phyloP scores from a whole-genome alignment of 768 basidiomycete species.

The Mycena capillaripes region DNA sequence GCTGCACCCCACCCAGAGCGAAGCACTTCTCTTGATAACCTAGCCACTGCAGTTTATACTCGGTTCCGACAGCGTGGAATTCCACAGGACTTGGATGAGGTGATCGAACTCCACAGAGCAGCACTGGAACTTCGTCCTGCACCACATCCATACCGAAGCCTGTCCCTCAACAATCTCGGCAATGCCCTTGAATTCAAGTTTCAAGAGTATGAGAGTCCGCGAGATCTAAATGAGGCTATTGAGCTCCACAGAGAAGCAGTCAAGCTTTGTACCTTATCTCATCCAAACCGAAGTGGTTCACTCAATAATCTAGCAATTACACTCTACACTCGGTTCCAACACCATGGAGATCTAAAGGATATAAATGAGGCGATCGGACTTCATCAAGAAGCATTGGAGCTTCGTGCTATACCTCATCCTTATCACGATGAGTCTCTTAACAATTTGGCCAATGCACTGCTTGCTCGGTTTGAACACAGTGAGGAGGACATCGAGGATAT shows the following conservation, averaged over 20 bases:
- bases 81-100: slow-evolving; percentile 34
- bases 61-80: background rate
- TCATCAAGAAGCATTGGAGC: slow-evolving; percentile 32
- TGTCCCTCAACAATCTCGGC: slow-evolving; percentile 34
- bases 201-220: slow-evolving; percentile 41
- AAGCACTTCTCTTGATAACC: slow-evolving; percentile 6
- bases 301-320: background rate
- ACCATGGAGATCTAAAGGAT: slow-evolving; percentile 36
- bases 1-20: slow-evolving; percentile 35
- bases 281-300: slow-evolving; percentile 20
- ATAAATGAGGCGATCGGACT: slow-evolving; percentile 36
- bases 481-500: slow-evolving; percentile 13
- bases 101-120: slow-evolving; percentile 33
- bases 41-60: background rate
- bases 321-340: slow-evolving; percentile 32
- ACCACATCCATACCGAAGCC: slow-evolving; percentile 1
- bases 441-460: slow-evolving; percentile 37
- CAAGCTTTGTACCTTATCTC: slow-evolving; percentile 36
- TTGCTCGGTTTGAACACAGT: slow-evolving; percentile 41
- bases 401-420: background rate
- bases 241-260: slow-evolving; percentile 37
- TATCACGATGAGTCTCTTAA: background rate
- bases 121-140: slow-evolving; percentile 27
- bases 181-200: slow-evolving; percentile 37
- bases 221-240: slow-evolving; percentile 42